Conservation (phyloP, 176 grass and related monocot species). For the Musa beccarii region DNA sequence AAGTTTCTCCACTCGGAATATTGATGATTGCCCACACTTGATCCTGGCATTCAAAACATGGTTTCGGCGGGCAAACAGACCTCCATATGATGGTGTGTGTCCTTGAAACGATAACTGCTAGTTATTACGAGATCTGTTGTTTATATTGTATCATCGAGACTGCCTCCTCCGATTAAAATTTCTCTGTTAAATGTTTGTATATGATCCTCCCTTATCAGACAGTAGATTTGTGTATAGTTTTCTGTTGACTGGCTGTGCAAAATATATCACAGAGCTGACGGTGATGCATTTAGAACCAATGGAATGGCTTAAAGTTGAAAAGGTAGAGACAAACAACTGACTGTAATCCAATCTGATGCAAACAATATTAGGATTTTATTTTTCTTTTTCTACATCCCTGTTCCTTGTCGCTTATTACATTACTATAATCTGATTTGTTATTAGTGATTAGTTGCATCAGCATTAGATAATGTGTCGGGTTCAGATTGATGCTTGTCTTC, state of each 20-base stretch:
- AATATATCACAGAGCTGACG: not conserved
- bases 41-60: constrained; percentile 34
- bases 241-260: not conserved
- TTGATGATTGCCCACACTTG: constrained; percentile 31
- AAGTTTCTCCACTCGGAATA: constrained; percentile 59
- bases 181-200: not conserved
- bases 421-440: no score
- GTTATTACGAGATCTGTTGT: not conserved
- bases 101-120: constrained; percentile 7
- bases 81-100: constrained; percentile 33
- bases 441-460: no score
- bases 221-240: not conserved
- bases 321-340: not conserved
- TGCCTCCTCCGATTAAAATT: not conserved
- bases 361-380: not conserved
- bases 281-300: not conserved
- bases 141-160: not conserved
- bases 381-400: not conserved
- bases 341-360: not conserved
- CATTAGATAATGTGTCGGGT: no score
- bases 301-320: not conserved
- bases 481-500: no score
- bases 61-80: constrained; percentile 30
- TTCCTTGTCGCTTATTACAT: no score
- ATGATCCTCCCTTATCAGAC: not conserved